Evolutionary conservation across 768 basidiomycete genomes (phyloP).

Genomic region (Suillus brevipes): DNA sequence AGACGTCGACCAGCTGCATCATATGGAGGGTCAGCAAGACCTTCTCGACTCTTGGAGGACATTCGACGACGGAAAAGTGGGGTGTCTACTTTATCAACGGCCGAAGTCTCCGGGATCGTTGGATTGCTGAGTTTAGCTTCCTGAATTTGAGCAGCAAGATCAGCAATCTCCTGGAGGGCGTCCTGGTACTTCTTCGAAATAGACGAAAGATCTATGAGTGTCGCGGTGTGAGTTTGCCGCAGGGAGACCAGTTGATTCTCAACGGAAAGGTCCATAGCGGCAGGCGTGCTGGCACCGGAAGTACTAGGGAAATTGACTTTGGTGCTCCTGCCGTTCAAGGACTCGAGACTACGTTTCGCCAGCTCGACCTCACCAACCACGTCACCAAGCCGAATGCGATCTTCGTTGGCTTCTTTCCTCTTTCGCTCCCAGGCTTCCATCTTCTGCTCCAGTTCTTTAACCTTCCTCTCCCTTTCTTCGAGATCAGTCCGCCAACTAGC

Average conservation of each 20-base stretch:
- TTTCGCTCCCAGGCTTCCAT: conserved; percentile 78
- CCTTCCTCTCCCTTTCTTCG: conserved; percentile 75
- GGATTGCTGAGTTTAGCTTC: conserved; percentile 73
- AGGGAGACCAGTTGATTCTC: conserved; percentile 69
- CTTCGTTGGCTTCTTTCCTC: conserved; percentile 65
- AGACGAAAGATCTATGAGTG: conserved; percentile 74
- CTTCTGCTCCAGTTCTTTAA: conserved; percentile 75
- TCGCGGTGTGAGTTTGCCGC: conserved; percentile 81
- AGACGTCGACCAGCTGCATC: conserved; percentile 60
- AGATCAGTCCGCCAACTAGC: conserved; percentile 84
- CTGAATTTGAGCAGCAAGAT: conserved; percentile 86
- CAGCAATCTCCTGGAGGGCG: conserved; percentile 89
- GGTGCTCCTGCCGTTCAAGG: conserved; percentile 31
- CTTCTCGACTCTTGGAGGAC: conserved; percentile 50
- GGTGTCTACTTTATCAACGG: conserved; percentile 44
- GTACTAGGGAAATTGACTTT: conserved; percentile 32
- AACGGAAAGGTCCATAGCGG: conserved; percentile 39
- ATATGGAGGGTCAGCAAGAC: conserved; percentile 36
- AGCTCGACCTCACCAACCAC: conserved; percentile 71
- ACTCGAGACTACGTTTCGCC: conserved; percentile 68
- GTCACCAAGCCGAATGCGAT: conserved; percentile 62
- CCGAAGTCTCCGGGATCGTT: conserved; percentile 41
- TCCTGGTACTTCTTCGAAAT: conserved; percentile 85
- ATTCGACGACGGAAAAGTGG: conserved; percentile 53
- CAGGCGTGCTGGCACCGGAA: conserved; percentile 31